Evolutionary conservation across 2,329 filamentous ascomycete genomes (phyloP), one percentile per base, ranked within the genome.

Genomic region (Coniella vitis): DNA sequence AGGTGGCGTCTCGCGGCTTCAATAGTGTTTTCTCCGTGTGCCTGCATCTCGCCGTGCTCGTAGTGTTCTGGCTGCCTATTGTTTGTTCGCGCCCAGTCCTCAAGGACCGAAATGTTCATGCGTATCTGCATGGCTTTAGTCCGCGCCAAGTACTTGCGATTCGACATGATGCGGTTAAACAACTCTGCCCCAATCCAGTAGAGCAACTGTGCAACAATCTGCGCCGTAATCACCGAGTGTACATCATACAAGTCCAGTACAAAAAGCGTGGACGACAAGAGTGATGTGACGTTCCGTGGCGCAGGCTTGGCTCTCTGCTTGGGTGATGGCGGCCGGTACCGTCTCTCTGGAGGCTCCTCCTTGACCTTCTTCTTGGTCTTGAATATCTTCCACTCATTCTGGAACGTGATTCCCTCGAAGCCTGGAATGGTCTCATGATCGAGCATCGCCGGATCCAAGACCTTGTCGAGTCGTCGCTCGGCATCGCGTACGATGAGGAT

Each of bases 101-200:
- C 93, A 17, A 98, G 72, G 7, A 84, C 85, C 0, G 93, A 97
- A 7, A 98, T 83, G 63, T 98, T 98, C 90, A 98, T 97, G 57
- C 93, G 87, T 58, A 98, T 97, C 65, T 98, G 93, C 93, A 98
- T 98, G 3, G 93, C 93, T 67, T 98, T 98, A 16, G 93, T 98
- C 46, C 93, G 80, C 5, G 93, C 91, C 9, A 98, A 75, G 61
- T 96, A 98, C 64, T 91, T 90, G 56, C 89, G 82, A 61, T 94
- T 96, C 25, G 87, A 91, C 87, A 98, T 95, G 65, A 98, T 87
- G 51, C 91, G 86, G 66, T 98, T 98, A 72, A 98, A 98, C 8
- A 97, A 79, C 67, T 98, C 93, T 0, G 91, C 88, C 7, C 90
- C 87, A 14, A 98, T 77, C 93, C 93, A 98, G 69, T 96, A 98